Base-by-base conservation (phyloP, 2,329 filamentous ascomycete genomes). In the Sporothrix brasiliensis region DNA sequence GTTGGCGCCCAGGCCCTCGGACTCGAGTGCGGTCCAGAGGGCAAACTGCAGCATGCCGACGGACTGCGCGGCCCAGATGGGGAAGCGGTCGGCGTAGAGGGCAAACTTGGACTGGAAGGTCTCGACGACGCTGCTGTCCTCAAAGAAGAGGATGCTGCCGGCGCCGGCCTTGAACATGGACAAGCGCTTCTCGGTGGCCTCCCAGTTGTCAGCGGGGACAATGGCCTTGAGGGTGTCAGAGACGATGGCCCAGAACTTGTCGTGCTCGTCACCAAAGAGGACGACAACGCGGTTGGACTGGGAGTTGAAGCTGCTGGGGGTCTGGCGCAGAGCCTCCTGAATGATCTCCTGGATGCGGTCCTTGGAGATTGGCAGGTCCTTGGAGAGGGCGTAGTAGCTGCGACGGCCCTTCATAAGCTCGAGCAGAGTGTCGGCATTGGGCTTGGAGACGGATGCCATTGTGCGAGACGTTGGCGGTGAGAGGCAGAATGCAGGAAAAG, bases 281-380 rank as follows among this genome's bases (percentile, higher is more conserved):
- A 97, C 86, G 63, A 97, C 86, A 71, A 91, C 82, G 72, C 94
- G 90, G 75, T 92, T 91, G 75, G 89, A 89, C 84, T 97, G 94
- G 54, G 89, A 91, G 88, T 97, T 97, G 89, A 97, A 97, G 74
- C 90, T 89, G 68, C 88, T 91, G 54, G 94, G 94, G 1, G 90
- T 85, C 79, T 93, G 85, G 72, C 88, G 83, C 75, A 95, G 83
- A 69, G 88, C 84, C 75, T 87, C 79, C 79, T 84, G 82, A 79
- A 89, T 85, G 77, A 94, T 87, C 76, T 91, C 86, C 76, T 87
- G 81, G 80, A 94, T 83, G 76, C 86, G 84, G 69, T 81, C 79
- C 75, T 85, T 83, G 76, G 84, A 79, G 79, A 90, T 83, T 77
- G 88, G 77, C 34, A 90, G 84, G 73, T 87, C 81, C 81, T 90